Base-by-base conservation (phyloP, 1,284 basidiomycete species). In the Coniferiporia sulphurascens region DNA sequence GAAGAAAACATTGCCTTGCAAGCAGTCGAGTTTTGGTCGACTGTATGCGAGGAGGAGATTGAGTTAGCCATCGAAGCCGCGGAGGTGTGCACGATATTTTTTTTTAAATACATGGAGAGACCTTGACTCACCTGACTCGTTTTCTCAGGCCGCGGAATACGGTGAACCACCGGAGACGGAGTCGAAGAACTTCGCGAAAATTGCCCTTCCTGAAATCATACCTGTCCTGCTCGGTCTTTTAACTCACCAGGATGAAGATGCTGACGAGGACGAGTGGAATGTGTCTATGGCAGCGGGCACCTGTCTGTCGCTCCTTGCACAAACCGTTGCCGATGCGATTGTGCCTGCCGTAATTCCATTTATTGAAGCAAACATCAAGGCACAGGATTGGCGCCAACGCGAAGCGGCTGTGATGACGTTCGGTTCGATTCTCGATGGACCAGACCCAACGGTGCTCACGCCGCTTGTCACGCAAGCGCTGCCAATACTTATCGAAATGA, bases 21-120 rank as follows among this genome's bases (percentile, higher is more conserved):
- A 74, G 97, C 97, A 17, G 91, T 99, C 64, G 96, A 99, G 71
- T 99, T 99, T 76, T 99, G 97, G 96, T 95, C 95, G 3, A 98
- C 96, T 4, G 96, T 99, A 6, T 98, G 95, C 70, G 96, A 99
- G 71, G 93, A 98, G 72, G 96, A 99, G 74, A 89, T 94, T 50
- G 95, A 98, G 64, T 78, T 98, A 58, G 86, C 88, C n/a, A 83
- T 94, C 64, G 95, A 98, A 71, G 90, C 92, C 0, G 87, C 91
- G 65, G 95, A 98, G 78, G 93, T 92, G 67, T 62, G 78, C 55
- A 27, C 27, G 27, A 27, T 27, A 27, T 27, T 3, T 3, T 27
- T 5, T 27, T 5, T 27, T 27, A 27, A 27, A 27, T 27, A 27
- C 27, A 27, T 27, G 27, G 5, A 27, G 27, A 27, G 5, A 27